These are phyloP conservation scores for Daucus carota DNA, from an alignment of 129 eudicot species.

Conservation along the genomic window DH1_v3.0 NC_030381.2:2678501-2679000, in stretches of 20 bases:
- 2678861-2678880: no score
- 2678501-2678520: background rate
- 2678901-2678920: no score
- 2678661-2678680: background rate
- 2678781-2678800: no score
- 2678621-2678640: constrained; percentile 4
- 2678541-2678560: background rate
- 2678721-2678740: constrained; percentile 37
- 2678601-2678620: background rate
- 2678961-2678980: no score
- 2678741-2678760: constrained; percentile 12
- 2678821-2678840: no score
- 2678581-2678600: background rate
- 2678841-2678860: no score
- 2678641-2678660: background rate
- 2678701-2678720: constrained; percentile 24
- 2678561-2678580: constrained; percentile 3
- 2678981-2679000: no score
- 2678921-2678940: no score
- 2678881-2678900: no score
- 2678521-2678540: background rate
- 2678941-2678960: no score
- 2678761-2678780: no score
- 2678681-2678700: background rate
- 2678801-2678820: no score